A percentile compares a stretch with the other conserved stretches of the same genome.
phyloP scores from a whole-genome alignment of 768 basidiomycete species.

The Filobasidium floriforme region DNA sequence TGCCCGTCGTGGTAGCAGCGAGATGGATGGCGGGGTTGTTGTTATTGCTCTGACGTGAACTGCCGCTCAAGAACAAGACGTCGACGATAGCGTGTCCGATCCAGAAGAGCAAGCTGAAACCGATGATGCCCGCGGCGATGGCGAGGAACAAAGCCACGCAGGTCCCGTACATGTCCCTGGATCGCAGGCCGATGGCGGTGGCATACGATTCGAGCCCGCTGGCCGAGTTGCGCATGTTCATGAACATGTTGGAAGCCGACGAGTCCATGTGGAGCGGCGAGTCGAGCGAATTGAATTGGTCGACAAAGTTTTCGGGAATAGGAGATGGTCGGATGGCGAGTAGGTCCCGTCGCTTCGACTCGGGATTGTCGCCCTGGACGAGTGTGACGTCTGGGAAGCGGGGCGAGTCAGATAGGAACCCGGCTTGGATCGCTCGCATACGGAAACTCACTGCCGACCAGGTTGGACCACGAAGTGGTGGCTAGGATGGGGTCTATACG shows the following conservation, averaged over 20 bases:
- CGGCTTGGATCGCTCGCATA: too few relatives aligned
- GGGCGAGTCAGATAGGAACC: constrained; percentile 25
- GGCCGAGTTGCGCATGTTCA: constrained; percentile 57
- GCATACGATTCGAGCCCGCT: constrained; percentile 75
- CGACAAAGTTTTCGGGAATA: constrained; percentile 50
- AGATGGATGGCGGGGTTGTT: background rate
- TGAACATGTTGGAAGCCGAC: constrained; percentile 62
- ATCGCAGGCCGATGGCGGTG: constrained; percentile 70
- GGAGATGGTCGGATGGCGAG: constrained; percentile 52
- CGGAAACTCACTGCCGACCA: constrained; percentile 47
- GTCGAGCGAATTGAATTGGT: constrained; percentile 61
- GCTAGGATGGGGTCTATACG: constrained; percentile 74
- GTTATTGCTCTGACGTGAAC: background rate
- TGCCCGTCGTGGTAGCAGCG: background rate
- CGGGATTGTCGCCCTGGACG: constrained; percentile 48
- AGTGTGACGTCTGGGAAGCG: constrained; percentile 62
- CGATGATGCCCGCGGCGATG: constrained; percentile 64
- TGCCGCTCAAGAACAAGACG: constrained; percentile 32
- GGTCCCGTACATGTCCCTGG: constrained; percentile 71
- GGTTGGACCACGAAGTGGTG: constrained; percentile 78
- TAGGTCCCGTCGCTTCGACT: constrained; percentile 60
- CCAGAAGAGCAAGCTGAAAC: constrained; percentile 66
- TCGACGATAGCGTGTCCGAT: constrained; percentile 52
- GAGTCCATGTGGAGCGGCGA: constrained; percentile 74
- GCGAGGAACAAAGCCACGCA: constrained; percentile 76